Base-by-base conservation (phyloP, 1,284 basidiomycete species). In the Ganoderma sinense region DNA sequence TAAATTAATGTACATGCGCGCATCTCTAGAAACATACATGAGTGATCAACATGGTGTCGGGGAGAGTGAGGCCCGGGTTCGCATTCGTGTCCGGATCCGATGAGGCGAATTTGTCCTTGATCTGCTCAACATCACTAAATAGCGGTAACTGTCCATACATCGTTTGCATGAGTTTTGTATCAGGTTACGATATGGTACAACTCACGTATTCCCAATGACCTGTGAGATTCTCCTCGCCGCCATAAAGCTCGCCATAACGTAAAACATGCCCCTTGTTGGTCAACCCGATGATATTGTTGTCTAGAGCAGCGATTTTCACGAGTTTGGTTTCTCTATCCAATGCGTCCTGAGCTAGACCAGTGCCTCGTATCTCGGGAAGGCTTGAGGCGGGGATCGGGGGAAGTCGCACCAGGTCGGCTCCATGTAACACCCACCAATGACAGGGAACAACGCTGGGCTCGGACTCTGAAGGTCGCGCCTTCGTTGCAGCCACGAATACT, bases 151-250 rank as follows among this genome's bases (percentile, higher is more conserved):
- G 71, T 61, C 39, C 39, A 29, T 6, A 59, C 7, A 59, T 59
- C 18, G n/a, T 14, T 26, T 23, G 26, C 29, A 39, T 63, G 59
- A 59, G 39, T 18, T 23, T 20, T 40, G 36, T 8, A 61, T 41
- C 10, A 41, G 39, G 59, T 29, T 6, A 61, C 45, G 18, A 45
- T 18, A 33, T 43, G 16, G 53, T 36, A 53, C 41, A 62, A 80
- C 91, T 80, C 76, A 95, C 94, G 79, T 94, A 96, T 87, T 88
- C 81, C 94, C 94, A 96, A n/a, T 78, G 79, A 13, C 85, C 87
- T 56, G 75, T 76, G 26, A 75, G 71, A 48, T 78, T 81, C 36
- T 77, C 74, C 1, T 74, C 78, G 69, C 89, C 86, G 58, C 82
- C 80, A 7, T 77, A 76, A 31, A 89, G 81, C 43, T 81, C 78